Percentiles rank a stretch among this genome's conserved stretches.
These are phyloP conservation scores for Schizosaccharomyces versatilis DNA, from an alignment of 1,139 yeast species.

Conservation along the genomic window DNA sequence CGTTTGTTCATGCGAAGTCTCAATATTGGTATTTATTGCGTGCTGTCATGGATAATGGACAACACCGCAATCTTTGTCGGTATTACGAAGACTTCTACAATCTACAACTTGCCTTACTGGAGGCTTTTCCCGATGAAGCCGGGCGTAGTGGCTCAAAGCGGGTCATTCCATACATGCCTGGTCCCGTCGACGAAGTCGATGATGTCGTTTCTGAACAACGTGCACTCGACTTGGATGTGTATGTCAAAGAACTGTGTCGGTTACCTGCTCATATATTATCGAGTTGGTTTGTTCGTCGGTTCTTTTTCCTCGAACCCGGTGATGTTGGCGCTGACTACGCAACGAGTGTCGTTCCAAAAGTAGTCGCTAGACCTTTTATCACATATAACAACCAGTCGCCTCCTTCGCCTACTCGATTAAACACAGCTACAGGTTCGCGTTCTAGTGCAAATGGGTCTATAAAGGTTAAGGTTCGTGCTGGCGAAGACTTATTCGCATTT, in stretches of 20 bases:
- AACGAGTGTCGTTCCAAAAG: not conserved
- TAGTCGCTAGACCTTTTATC: not conserved
- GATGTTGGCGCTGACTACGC: conserved; percentile 25
- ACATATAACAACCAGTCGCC: not conserved
- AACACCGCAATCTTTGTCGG: conserved; percentile 51
- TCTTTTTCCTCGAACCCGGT: conserved; percentile 50
- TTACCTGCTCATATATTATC: conserved; percentile 62
- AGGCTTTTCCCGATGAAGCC: conserved; percentile 76
- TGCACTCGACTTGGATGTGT: conserved; percentile 63
- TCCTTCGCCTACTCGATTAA: not conserved
- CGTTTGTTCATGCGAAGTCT: conserved; percentile 64
- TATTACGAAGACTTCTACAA: conserved; percentile 93
- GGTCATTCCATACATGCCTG: conserved; percentile 83
- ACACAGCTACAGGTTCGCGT: not conserved
- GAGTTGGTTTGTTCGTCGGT: conserved; percentile 41
- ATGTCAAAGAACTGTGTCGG: conserved; percentile 49
- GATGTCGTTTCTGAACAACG: conserved; percentile 73
- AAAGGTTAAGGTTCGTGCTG: not conserved
- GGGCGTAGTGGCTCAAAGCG: conserved; percentile 64
- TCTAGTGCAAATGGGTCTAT: not conserved
- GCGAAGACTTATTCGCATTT: not conserved
- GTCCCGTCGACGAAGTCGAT: conserved; percentile 81
- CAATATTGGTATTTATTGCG: conserved; percentile 72
- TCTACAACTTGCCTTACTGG: conserved; percentile 64
- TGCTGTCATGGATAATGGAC: conserved; percentile 49